A percentile compares a stretch with the other conserved stretches of the same genome.
Conservation (phyloP, 257 asterid species). For the Oldenlandia corymbosa region DNA sequence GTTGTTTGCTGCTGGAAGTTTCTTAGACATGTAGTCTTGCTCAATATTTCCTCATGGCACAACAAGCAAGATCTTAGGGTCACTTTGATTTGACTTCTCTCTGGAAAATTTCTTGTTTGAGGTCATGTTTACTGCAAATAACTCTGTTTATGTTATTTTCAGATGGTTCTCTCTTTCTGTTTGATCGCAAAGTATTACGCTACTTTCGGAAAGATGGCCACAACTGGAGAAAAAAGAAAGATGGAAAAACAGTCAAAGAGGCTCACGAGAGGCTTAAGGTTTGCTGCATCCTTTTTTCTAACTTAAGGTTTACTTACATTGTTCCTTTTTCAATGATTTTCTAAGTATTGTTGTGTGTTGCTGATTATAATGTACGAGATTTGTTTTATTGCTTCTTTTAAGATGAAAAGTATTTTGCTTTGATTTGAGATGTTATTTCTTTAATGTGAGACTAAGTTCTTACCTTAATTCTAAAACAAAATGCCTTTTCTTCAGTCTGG, state of each 20-base stretch:
- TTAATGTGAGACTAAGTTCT: slow-evolving; percentile 6
- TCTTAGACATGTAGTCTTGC: not conserved
- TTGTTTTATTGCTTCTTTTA: not conserved
- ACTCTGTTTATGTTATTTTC: slow-evolving; percentile 20
- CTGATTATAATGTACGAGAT: not conserved
- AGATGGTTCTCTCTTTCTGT: slow-evolving; percentile 94
- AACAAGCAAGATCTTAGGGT: not conserved
- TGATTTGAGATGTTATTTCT: slow-evolving; percentile 1
- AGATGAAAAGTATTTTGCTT: slow-evolving; percentile 2
- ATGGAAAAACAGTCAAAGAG: slow-evolving; percentile 91
- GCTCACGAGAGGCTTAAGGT: slow-evolving; percentile 98
- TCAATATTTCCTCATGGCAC: not conserved
- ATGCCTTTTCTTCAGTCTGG: slow-evolving; percentile 58
- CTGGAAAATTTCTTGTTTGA: not conserved
- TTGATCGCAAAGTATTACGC: slow-evolving; percentile 84
- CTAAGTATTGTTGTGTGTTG: not conserved
- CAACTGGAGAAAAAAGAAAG: slow-evolving; percentile 91
- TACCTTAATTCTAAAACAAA: slow-evolving; percentile 19
- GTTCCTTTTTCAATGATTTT: slow-evolving; percentile 4
- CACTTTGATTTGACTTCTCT: not conserved
- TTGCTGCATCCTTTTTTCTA: slow-evolving; percentile 19
- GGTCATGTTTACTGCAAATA: slow-evolving; percentile 8
- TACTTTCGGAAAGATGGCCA: slow-evolving; percentile 94
- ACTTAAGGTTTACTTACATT: slow-evolving; percentile 56
- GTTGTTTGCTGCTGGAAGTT: not conserved